Evolutionary conservation across 2,329 filamentous ascomycete genomes (phyloP).

Genomic region (Clathrospora elynae): DNA sequence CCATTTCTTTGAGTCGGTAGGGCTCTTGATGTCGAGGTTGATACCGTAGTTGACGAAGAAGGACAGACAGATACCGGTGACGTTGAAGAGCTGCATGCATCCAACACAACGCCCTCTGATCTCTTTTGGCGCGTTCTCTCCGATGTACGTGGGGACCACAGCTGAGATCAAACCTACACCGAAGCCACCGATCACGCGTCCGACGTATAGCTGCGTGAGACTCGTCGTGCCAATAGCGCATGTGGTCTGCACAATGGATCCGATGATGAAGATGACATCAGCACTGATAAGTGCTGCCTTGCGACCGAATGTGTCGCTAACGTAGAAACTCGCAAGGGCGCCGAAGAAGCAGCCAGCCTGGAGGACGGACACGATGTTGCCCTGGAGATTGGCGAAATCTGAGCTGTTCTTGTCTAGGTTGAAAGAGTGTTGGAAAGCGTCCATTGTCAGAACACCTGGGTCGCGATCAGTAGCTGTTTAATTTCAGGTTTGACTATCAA

Average conservation of each 20-base stretch:
- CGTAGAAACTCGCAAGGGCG: slow-evolving; percentile 51
- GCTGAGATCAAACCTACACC: slow-evolving; percentile 52
- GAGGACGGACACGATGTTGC: slow-evolving; percentile 53
- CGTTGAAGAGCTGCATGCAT: slow-evolving; percentile 50
- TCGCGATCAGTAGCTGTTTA: background rate
- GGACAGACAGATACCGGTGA: slow-evolving; percentile 55
- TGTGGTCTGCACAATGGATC: slow-evolving; percentile 50
- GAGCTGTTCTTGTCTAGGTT: slow-evolving; percentile 40
- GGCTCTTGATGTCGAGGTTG: slow-evolving; percentile 49
- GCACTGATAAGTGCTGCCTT: slow-evolving; percentile 51
- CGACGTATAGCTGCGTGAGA: slow-evolving; percentile 50
- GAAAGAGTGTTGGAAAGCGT: slow-evolving; percentile 52
- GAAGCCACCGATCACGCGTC: slow-evolving; percentile 52
- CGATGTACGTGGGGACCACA: slow-evolving; percentile 53
- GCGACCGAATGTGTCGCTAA: slow-evolving; percentile 51
- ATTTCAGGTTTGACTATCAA: background rate
- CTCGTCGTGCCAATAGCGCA: slow-evolving; percentile 44
- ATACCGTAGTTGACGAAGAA: slow-evolving; percentile 62
- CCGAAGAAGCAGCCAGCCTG: slow-evolving; percentile 55
- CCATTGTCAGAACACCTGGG: slow-evolving; percentile 51
- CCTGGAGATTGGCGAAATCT: slow-evolving; percentile 49
- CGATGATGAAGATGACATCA: slow-evolving; percentile 51
- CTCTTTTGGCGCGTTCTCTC: slow-evolving; percentile 53
- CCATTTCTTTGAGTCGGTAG: slow-evolving; percentile 56
- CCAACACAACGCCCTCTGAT: slow-evolving; percentile 48